phyloP scores from a whole-genome alignment of 768 basidiomycete genomes.

The Kwoniella sp. region DNA sequence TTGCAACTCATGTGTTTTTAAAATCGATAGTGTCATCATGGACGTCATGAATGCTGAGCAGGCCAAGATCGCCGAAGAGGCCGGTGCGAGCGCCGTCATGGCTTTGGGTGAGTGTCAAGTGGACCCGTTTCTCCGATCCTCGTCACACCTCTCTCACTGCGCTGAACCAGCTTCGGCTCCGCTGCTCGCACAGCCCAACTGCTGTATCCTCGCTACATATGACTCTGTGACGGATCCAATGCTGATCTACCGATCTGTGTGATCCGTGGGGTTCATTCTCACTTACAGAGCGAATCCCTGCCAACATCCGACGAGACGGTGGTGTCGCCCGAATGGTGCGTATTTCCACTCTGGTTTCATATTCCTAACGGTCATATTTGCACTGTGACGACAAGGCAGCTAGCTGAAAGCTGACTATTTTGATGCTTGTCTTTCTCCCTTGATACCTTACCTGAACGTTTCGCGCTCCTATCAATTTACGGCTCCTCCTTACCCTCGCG shows the following conservation, averaged over 20 bases:
- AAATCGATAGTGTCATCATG: constrained; percentile 62
- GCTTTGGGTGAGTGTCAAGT: constrained; percentile 49
- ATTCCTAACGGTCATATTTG: too few relatives aligned
- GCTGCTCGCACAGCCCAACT: too few relatives aligned
- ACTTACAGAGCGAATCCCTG: constrained; percentile 90
- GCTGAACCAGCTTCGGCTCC: too few relatives aligned
- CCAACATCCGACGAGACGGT: constrained; percentile 86
- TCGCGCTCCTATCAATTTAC: too few relatives aligned
- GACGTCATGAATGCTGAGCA: constrained; percentile 65
- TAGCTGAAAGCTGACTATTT: too few relatives aligned
- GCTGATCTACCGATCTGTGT: too few relatives aligned
- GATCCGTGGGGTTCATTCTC: too few relatives aligned
- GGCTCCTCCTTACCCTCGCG: background rate
- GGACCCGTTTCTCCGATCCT: background rate
- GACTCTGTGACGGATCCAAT: background rate
- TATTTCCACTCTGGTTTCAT: constrained; percentile 6
- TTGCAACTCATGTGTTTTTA: background rate
- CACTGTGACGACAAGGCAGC: too few relatives aligned
- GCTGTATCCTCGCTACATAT: background rate
- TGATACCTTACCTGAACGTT: too few relatives aligned
- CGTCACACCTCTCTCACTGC: background rate
- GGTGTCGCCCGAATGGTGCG: constrained; percentile 95
- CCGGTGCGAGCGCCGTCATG: constrained; percentile 98
- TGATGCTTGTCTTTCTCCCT: too few relatives aligned
- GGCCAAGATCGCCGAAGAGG: constrained; percentile 96